phyloP scores from a whole-genome alignment of 768 basidiomycete species.

The Neoboletus brunneissimus region DNA sequence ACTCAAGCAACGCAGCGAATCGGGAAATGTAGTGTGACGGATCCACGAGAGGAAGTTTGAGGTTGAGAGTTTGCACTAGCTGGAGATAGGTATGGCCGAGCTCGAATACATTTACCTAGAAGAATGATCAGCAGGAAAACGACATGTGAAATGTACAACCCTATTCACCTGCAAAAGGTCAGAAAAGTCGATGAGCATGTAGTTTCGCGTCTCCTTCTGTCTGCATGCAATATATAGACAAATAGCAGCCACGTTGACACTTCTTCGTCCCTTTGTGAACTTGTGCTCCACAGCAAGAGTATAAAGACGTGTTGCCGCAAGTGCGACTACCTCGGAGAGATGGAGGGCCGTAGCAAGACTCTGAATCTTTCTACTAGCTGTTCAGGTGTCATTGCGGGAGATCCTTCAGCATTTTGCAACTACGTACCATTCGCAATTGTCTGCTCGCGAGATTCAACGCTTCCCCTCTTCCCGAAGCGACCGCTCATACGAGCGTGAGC shows the following conservation, averaged over 20 bases:
- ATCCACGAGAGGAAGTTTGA: constrained; percentile 86
- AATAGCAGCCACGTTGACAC: constrained; percentile 91
- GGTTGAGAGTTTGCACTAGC: constrained; percentile 82
- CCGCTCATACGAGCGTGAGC: constrained; percentile 82
- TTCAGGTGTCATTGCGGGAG: background rate
- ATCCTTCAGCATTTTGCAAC: background rate
- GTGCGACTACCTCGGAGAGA: constrained; percentile 75
- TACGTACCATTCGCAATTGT: constrained; percentile 82
- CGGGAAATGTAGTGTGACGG: constrained; percentile 96
- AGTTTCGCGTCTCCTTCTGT: constrained; percentile 84
- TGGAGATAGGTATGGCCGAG: constrained; percentile 96
- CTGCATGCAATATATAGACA: constrained; percentile 94
- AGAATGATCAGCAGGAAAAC: background rate
- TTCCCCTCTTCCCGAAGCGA: constrained; percentile 77
- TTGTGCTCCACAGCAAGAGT: constrained; percentile 92
- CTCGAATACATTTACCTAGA: constrained; percentile 93
- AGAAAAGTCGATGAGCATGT: constrained; percentile 99
- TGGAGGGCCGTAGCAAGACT: constrained; percentile 75
- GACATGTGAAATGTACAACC: background rate
- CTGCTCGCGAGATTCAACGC: constrained; percentile 82
- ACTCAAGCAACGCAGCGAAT: constrained; percentile 91
- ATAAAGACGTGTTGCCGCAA: constrained; percentile 83
- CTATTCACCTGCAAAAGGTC: constrained; percentile 78
- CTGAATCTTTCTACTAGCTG: constrained; percentile 82
- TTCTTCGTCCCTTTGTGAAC: constrained; percentile 91